Base-by-base conservation (phyloP, 257 asterid species). In the Rauvolfia tetraphylla region DNA sequence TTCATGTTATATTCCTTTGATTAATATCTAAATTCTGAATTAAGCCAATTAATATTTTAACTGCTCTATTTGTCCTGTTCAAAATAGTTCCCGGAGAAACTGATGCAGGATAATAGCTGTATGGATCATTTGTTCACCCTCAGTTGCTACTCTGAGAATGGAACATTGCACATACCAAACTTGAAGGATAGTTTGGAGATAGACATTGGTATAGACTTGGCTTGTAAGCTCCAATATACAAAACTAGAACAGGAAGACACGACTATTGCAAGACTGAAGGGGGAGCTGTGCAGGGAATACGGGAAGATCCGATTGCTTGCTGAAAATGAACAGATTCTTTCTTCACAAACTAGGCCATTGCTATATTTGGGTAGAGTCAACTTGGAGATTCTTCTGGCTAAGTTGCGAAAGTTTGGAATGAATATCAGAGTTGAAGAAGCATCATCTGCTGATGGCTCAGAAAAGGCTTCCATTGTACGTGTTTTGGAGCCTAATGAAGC, bases 11-110 rank as follows among this genome's bases (percentile, higher is more conserved):
- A 44, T 62, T 58, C 59, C 71, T 58, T 41, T 3, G 11, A 44
- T 74, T 6, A 62, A 42, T 1, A 7, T 14, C n/a, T 2, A 11
- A 39, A 46, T 27, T 36, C 77, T 59, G 39, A 2, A 53, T 56
- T 42, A 69, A n/a, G 41, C 36, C 68, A 68, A 80, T 48, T 54
- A 33, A 33, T 49, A 20, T 71, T 17, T 42, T 49, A 7, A 76
- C 58, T 46, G 12, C 68, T 68, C 23, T 4, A 15, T 74, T 12
- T 36, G 39, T 80, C 74, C 72, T 81, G 75, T 76, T 54, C 27
- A 13, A 70, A 33, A 61, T 87, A 93, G 98, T 83, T 90, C 56
- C 97, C 98, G 14, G 90, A 86, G 85, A 75, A 78, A 58, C 41
- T 88, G 76, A 88, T 75, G 84, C 86, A 79, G 46, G 86, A 78